These are phyloP conservation scores for Pythium guiyangense DNA, from an alignment of 352 stramenopile genomes.

Conservation along the genomic window DNA sequence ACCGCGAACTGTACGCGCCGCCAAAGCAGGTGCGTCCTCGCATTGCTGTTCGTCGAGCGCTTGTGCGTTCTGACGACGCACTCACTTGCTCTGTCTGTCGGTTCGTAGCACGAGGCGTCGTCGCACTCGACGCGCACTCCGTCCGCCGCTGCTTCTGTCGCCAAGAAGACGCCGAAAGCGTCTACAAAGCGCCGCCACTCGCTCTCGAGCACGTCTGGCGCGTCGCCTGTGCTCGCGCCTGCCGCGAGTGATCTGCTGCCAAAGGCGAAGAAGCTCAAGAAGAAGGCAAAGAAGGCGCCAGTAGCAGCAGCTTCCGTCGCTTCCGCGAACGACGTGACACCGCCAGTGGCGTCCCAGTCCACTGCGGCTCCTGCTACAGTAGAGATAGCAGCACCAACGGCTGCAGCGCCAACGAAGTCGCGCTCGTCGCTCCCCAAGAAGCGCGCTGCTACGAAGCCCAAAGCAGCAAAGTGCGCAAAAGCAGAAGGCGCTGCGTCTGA, in stretches of 20 bases:
- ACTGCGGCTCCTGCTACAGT: neutral
- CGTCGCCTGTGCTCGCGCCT: neutral
- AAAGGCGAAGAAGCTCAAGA: neutral
- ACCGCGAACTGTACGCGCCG: neutral
- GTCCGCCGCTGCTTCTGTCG: neutral
- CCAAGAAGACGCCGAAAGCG: slow-evolving; percentile 5
- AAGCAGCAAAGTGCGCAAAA: neutral
- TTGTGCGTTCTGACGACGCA: too few species aligned
- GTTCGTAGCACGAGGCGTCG: too few species aligned
- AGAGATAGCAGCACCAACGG: neutral
- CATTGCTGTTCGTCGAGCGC: too few species aligned
- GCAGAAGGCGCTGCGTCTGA: neutral
- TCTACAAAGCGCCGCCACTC: neutral
- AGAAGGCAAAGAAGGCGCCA: neutral
- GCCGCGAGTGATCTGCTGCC: neutral
- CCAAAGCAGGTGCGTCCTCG: neutral
- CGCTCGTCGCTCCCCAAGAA: slow-evolving; percentile 10
- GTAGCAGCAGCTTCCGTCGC: neutral
- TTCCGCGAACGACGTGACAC: neutral
- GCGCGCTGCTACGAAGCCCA: neutral
- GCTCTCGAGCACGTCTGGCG: neutral
- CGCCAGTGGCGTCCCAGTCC: neutral
- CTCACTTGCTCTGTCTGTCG: too few species aligned
- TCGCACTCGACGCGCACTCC: neutral
- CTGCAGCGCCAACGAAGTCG: slow-evolving; percentile 2